phyloP scores from a whole-genome alignment of 169 alveolate species.

The Eimeria acervulina region DNA sequence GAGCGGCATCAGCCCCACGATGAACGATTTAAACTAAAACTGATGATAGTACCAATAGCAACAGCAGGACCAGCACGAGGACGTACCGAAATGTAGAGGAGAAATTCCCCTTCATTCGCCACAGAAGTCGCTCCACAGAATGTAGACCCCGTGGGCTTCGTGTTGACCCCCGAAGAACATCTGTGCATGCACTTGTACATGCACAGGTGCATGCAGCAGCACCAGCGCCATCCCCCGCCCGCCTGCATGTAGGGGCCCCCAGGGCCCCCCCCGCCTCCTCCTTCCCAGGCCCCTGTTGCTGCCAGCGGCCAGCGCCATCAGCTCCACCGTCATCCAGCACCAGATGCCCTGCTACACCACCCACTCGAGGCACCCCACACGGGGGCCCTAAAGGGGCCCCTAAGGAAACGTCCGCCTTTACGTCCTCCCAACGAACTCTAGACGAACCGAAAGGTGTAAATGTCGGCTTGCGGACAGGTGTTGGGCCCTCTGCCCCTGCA shows the following conservation, averaged over 20 bases:
- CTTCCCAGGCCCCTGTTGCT: background rate
- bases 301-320: background rate
- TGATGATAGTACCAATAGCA: too few relatives aligned
- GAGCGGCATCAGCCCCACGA: background rate
- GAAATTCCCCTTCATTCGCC: slow-evolving; percentile 53
- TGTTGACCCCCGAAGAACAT: background rate
- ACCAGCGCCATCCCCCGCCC: background rate
- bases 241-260: background rate
- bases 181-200: background rate
- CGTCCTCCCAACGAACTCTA: slow-evolving; percentile 47
- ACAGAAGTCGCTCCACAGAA: slow-evolving; percentile 1
- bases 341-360: background rate
- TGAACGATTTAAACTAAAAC: background rate
- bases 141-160: slow-evolving; percentile 59
- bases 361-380: background rate
- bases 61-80: background rate
- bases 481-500: slow-evolving; percentile 28
- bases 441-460: background rate
- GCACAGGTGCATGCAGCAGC: background rate
- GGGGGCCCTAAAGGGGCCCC: background rate
- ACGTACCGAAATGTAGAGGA: slow-evolving; percentile 20
- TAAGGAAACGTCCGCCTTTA: slow-evolving; percentile 2
- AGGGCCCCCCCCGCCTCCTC: background rate
- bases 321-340: background rate
- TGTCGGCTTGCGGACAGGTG: background rate